A percentile compares a stretch with the other conserved stretches of the same genome.
Conservation (phyloP, 345 rosid species). For the Sonneratia alba region DNA sequence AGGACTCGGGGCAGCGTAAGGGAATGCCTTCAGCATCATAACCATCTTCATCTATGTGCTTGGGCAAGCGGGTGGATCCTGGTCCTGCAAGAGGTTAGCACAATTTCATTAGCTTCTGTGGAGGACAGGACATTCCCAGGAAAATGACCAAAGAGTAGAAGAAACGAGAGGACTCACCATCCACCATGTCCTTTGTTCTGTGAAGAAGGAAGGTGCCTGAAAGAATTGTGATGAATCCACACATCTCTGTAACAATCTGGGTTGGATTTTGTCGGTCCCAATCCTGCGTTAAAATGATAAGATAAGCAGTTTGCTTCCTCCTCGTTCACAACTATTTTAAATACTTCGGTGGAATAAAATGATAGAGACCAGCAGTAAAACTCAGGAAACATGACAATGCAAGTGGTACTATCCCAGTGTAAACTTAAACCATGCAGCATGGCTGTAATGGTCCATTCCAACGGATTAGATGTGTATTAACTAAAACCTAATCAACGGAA, state of each 20-base stretch:
- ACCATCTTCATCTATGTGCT: constrained; percentile 32
- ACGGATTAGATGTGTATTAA: too few species aligned
- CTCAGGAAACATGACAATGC: not conserved
- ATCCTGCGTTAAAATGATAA: constrained; percentile 33
- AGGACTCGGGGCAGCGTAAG: constrained; percentile 40
- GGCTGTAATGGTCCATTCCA: too few species aligned
- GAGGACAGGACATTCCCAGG: not conserved
- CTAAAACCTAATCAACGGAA: too few species aligned
- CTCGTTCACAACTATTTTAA: not conserved
- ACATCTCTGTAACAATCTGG: constrained; percentile 65
- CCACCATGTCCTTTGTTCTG: constrained; percentile 71
- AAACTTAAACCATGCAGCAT: too few species aligned
- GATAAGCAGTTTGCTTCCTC: not conserved
- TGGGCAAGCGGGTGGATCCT: constrained; percentile 27
- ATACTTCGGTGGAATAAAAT: not conserved
- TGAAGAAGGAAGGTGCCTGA: constrained; percentile 83
- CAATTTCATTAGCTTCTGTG: constrained; percentile 6
- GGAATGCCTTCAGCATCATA: constrained; percentile 47
- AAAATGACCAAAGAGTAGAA: constrained; percentile 2
- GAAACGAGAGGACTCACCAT: constrained; percentile 32
- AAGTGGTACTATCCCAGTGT: not conserved
- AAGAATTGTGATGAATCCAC: constrained; percentile 77
- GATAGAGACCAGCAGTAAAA: not conserved
- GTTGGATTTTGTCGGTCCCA: constrained; percentile 78
- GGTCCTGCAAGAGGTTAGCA: constrained; percentile 31